These are phyloP conservation scores for Diplodia intermedia DNA, from an alignment of 2,329 filamentous ascomycete genomes.

Conservation along the genomic window DNA sequence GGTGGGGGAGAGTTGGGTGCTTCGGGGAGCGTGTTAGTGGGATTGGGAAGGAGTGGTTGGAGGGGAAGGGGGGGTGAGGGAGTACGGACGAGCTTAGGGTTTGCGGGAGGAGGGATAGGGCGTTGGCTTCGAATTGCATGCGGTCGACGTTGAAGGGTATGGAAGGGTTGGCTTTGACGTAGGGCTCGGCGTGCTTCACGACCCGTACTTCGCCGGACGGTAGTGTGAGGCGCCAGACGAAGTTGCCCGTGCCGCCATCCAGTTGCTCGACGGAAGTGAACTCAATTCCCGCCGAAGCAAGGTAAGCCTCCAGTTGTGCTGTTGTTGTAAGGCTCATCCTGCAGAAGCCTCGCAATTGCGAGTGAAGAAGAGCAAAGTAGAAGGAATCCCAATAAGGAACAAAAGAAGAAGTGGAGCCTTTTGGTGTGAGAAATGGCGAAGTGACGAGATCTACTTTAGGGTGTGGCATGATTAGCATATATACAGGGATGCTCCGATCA, in stretches of 20 bases:
- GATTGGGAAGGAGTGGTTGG: neutral
- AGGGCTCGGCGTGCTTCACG: constrained; percentile 47
- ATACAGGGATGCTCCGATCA: neutral
- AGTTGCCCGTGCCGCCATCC: constrained; percentile 47
- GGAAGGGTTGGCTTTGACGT: constrained; percentile 38
- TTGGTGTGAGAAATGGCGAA: neutral
- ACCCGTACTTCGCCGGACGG: constrained; percentile 35
- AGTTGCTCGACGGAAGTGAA: constrained; percentile 37
- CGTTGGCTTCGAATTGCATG: constrained; percentile 47
- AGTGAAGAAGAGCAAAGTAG: neutral
- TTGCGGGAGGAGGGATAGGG: constrained; percentile 23
- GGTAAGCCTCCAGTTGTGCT: constrained; percentile 2
- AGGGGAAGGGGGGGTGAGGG: too few species aligned
- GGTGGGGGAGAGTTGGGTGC: constrained; percentile 34
- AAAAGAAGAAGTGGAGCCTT: too few species aligned
- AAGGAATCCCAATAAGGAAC: neutral
- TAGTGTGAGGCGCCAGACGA: constrained; percentile 43
- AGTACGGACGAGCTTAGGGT: neutral
- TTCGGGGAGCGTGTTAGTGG: neutral
- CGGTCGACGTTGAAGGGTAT: constrained; percentile 42
- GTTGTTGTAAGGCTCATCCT: constrained; percentile 22
- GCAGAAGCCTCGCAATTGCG: neutral
- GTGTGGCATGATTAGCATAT: neutral
- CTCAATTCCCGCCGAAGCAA: neutral
- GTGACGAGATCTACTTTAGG: neutral